Conservation (phyloP, 495 filamentous ascomycete genomes). For the Daldinia grandis region DNA sequence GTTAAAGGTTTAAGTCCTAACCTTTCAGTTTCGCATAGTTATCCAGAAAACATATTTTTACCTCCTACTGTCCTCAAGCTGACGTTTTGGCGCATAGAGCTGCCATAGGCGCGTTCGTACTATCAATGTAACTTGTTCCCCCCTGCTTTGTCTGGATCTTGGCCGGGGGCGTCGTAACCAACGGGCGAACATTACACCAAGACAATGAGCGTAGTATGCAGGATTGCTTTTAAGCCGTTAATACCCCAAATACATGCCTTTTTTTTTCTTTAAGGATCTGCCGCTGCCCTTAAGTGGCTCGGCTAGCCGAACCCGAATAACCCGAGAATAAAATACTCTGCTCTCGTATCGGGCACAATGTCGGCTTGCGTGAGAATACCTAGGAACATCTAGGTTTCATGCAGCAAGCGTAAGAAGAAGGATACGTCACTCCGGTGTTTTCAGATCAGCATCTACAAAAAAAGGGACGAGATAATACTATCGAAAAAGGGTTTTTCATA, state of each 20-base stretch:
- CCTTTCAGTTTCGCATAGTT: background rate
- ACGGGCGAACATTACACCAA: constrained; percentile 31
- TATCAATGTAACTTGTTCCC: constrained; percentile 9
- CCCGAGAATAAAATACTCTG: constrained; percentile 19
- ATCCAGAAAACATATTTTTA: background rate
- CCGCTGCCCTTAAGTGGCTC: constrained; percentile 37
- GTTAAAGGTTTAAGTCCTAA: background rate
- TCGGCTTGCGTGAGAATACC: background rate
- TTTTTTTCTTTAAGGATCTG: constrained; percentile 19
- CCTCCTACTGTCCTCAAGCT: background rate
- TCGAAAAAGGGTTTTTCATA: background rate
- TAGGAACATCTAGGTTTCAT: background rate
- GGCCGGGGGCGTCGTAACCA: constrained; percentile 21
- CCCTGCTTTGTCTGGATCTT: constrained; percentile 17
- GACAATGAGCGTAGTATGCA: constrained; percentile 27
- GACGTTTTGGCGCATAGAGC: background rate
- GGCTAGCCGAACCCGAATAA: constrained; percentile 33
- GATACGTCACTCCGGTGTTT: background rate
- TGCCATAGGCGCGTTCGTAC: constrained; percentile 10
- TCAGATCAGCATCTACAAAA: background rate
- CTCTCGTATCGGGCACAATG: constrained; percentile 8
- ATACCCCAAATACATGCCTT: constrained; percentile 37
- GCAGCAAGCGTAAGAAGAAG: background rate
- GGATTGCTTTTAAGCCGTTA: constrained; percentile 40
- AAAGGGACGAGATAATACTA: background rate